Evolutionary conservation across 1,139 yeast genomes (phyloP).

Genomic region (Yamadazyma siamensis): DNA sequence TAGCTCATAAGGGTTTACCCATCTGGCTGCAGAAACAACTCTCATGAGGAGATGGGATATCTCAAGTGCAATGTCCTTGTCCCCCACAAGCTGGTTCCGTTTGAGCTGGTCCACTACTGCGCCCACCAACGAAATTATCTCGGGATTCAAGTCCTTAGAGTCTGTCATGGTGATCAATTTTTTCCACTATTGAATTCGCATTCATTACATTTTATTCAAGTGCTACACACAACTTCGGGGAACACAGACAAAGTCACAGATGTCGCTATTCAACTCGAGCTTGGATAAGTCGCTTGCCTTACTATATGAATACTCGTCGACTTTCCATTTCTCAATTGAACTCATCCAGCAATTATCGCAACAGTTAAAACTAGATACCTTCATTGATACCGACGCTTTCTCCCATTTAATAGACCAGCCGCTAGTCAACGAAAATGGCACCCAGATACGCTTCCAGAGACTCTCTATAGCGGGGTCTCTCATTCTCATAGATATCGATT

Average conservation of each 20-base stretch:
- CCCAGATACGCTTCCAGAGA: constrained; percentile 18
- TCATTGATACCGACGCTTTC: constrained; percentile 37
- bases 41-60: constrained; percentile 85
- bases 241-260: constrained; percentile 1
- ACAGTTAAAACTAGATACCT: constrained; percentile 41
- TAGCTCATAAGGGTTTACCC: constrained; percentile 75
- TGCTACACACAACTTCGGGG: background rate
- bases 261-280: constrained; percentile 17
- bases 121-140: constrained; percentile 34
- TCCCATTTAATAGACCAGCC: constrained; percentile 22
- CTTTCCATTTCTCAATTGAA: constrained; percentile 36
- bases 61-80: constrained; percentile 77
- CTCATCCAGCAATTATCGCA: constrained; percentile 40
- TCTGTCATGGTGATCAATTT: too few relatives aligned
- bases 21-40: constrained; percentile 84
- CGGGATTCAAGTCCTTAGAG: constrained; percentile 23
- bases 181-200: background rate
- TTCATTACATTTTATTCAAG: constrained; percentile 1
- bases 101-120: constrained; percentile 50
- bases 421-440: constrained; percentile 12
- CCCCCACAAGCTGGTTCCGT: constrained; percentile 71
- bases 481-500: constrained; percentile 43
- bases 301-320: constrained; percentile 30
- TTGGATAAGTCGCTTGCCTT: constrained; percentile 27
- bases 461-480: constrained; percentile 44